Base-by-base conservation (phyloP, 2,329 filamentous ascomycete genomes). In the Akanthomyces lecanii region DNA sequence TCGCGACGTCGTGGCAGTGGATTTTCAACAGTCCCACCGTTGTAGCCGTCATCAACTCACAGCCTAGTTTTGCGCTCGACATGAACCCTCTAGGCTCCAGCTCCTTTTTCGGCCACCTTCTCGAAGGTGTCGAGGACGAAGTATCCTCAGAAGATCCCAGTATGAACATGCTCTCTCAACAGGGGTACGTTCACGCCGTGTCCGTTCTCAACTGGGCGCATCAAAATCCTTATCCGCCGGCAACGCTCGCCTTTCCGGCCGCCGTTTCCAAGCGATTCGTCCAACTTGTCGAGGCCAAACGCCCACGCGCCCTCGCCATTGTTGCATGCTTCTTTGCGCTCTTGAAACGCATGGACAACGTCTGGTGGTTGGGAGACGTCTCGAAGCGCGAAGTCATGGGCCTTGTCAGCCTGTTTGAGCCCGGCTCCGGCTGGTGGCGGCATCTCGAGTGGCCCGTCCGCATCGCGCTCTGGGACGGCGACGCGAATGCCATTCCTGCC, bases 351-450 rank as follows among this genome's bases (percentile, higher is more conserved):
- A 77, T 89, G 65, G 83, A 88, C 65, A 73, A 78, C 18, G 77
- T 86, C 18, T 91, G 89, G 89, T 91, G 89, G 88, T 76, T 90
- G 33, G 81, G 85, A 23, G 86, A 88, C 45, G 87, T 89, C 69
- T 83, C 87, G 8, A 81, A 82, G 18, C 82, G 85, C 62, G 85
- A 91, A 68, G 84, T 91, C 18, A 82, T 85, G 70, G 86, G 87
- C 23, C 80, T 89, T 28, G 80, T 85, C 23, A 81, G 80, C 42
- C 73, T 86, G 42, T 86, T 87, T 70, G 82, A 85, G 68, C 78
- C 80, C 2, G 81, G 84, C 54, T 85, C 82, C 30, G 76, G 79
- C 58, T 87, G 84, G 84, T 86, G 83, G 84, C 78, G 81, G 40
- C 83, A 85, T 66, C 76, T 87, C 6, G 82, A 86, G 67, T 87